Percentiles rank a stretch among this genome's conserved stretches.
phyloP scores from a whole-genome alignment of 352 stramenopile genomes.

The Pythium volutum region DNA sequence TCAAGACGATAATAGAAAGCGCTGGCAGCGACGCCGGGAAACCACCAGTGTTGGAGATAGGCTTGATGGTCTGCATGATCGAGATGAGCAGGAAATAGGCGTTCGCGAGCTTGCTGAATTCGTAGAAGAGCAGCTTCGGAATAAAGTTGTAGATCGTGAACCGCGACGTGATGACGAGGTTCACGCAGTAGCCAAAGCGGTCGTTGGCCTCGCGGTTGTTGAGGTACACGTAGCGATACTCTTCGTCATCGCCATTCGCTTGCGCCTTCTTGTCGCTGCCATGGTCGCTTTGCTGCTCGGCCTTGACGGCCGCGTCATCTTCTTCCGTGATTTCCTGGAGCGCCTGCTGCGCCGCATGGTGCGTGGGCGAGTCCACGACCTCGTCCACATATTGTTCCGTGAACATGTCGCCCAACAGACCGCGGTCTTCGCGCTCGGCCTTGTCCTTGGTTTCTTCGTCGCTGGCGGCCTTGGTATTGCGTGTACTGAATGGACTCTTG shows the following conservation, averaged over 20 bases:
- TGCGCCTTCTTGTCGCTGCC: slow-evolving; percentile 4
- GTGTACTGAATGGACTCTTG: slow-evolving; percentile 13
- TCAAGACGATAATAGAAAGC: slow-evolving; percentile 91
- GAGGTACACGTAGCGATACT: slow-evolving; percentile 72
- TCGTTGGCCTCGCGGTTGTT: slow-evolving; percentile 65
- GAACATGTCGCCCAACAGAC: slow-evolving; percentile 14
- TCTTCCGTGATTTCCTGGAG: slow-evolving; percentile 23
- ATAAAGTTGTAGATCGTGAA: slow-evolving; percentile 90
- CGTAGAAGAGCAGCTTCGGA: slow-evolving; percentile 86
- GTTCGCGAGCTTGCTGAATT: slow-evolving; percentile 87
- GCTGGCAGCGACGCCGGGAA: slow-evolving; percentile 86
- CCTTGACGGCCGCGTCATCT: slow-evolving; percentile 14
- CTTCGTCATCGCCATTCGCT: slow-evolving; percentile 29
- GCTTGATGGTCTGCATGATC: slow-evolving; percentile 81
- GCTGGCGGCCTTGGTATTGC: slow-evolving; percentile 1
- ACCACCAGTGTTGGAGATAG: slow-evolving; percentile 90
- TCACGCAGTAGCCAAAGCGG: slow-evolving; percentile 61
- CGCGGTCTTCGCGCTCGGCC: background rate
- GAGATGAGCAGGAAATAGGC: slow-evolving; percentile 92
- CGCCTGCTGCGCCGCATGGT: background rate
- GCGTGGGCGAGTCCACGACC: slow-evolving; percentile 19
- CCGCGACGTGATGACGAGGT: slow-evolving; percentile 91
- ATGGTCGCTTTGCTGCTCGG: slow-evolving; percentile 10
- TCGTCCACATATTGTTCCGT: slow-evolving; percentile 19
- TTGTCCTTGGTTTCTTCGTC: background rate